These are phyloP conservation scores for Lachnellula hyalina DNA, from an alignment of 2,329 filamentous ascomycete species.

Conservation along the genomic window DNA sequence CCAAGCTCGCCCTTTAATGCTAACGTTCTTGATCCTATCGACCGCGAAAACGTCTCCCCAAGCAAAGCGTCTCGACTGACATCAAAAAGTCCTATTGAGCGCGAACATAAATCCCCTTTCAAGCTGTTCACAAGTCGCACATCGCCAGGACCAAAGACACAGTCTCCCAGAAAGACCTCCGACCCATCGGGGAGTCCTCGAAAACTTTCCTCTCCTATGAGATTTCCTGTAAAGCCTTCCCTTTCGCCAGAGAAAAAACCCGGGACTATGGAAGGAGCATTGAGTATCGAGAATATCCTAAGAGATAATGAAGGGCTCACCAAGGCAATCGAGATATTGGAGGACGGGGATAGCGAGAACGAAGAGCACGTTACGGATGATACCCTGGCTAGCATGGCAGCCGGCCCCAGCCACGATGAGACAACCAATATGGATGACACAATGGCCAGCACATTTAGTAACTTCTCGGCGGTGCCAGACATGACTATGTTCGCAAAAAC, in stretches of 20 bases:
- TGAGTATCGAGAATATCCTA: conserved; percentile 46
- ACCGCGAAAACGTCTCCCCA: conserved; percentile 29
- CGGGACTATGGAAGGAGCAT: conserved; percentile 15
- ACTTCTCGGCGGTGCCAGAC: conserved; percentile 83
- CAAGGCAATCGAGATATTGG: conserved; percentile 57
- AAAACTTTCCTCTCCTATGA: conserved; percentile 45
- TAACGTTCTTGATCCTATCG: conserved; percentile 17
- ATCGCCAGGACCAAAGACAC: conserved; percentile 13
- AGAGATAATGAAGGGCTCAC: conserved; percentile 51
- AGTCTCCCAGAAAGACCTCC: conserved; percentile 18
- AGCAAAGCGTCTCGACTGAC: conserved; percentile 20
- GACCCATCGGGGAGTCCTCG: conserved; percentile 37
- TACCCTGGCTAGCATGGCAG: conserved; percentile 26
- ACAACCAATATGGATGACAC: conserved; percentile 33
- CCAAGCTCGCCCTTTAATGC: conserved; percentile 30
- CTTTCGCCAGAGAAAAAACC: conserved; percentile 32
- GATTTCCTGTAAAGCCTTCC: conserved; percentile 55
- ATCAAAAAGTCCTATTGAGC: conserved; percentile 23
- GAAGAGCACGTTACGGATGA: conserved; percentile 26
- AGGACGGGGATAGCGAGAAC: conserved; percentile 40
- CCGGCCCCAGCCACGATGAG: conserved; percentile 32
- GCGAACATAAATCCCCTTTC: conserved; percentile 22
- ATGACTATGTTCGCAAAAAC: conserved; percentile 78
- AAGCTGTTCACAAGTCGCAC: conserved; percentile 29
- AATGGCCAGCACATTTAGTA: conserved; percentile 52